Percentiles rank a stretch among this genome's conserved stretches.
phyloP scores from a whole-genome alignment of 2,329 filamentous ascomycete species.

The Venturiaceae sp. region DNA sequence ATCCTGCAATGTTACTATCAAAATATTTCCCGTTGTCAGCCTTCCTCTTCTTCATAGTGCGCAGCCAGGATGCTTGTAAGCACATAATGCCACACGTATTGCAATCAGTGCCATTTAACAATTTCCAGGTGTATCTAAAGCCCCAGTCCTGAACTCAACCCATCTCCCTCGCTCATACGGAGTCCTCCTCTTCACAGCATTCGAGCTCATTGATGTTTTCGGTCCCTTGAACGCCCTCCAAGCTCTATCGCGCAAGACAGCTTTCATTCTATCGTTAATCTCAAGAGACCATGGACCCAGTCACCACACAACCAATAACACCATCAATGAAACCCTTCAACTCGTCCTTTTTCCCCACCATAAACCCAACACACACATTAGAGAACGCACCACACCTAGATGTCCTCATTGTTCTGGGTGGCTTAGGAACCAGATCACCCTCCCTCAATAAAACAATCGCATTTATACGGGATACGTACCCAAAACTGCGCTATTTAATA shows the following conservation, averaged over 20 bases:
- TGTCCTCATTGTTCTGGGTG: constrained; percentile 56
- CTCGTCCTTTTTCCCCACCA: constrained; percentile 23
- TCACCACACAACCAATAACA: constrained; percentile 18
- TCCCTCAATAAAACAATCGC: constrained; percentile 30
- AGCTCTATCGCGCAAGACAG: constrained; percentile 18
- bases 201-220: constrained; percentile 25
- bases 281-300: constrained; percentile 21
- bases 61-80: no score
- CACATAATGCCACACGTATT: no score
- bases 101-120: no score
- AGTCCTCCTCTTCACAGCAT: constrained; percentile 29
- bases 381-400: constrained; percentile 41
- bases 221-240: constrained; percentile 40
- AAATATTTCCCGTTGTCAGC: no score
- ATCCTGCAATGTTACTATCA: no score
- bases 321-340: constrained; percentile 11
- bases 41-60: no score
- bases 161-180: no score
- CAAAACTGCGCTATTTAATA: constrained; percentile 44
- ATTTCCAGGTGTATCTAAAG: no score
- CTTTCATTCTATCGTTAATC: constrained; percentile 23
- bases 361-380: constrained; percentile 47
- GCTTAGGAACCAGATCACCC: constrained; percentile 35
- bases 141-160: background rate
- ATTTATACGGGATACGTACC: constrained; percentile 36